Base-by-base conservation (phyloP, 345 rosid genomes). In the Orychophragmus violaceus region DNA sequence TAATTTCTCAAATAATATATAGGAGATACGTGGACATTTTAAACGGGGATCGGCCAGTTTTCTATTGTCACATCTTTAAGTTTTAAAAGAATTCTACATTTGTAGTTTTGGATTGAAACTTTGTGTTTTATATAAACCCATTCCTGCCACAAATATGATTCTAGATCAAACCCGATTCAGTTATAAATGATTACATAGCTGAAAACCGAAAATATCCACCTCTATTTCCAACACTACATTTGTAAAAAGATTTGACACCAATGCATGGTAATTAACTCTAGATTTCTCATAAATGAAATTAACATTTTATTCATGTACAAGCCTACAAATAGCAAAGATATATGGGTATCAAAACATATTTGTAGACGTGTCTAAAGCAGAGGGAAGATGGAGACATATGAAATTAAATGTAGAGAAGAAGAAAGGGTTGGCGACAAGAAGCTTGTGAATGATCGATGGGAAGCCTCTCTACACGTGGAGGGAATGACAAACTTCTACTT, bases 401-500 rank as follows among this genome's bases (percentile, higher is more conserved):
- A 35, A 16, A 53, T 32, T 53, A 53, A 70, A 37, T 52, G 68
- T 32, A 62, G 37, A n/a, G n/a, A n/a, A 62, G 41, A 22, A 32
- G 29, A n/a, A 62, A 53, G 21, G 6, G 4, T 35, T 23, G 30
- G 21, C 23, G 64, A 54, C 75, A 41, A 63, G 75, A 71, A 71
- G 50, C 64, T 35, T 71, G 75, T 71, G 75, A 71, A 62, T 54
- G 62, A 53, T 69, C 74, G 35, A 62, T 52, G 28, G 6, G 29
- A 54, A 55, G 58, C 37, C 64, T 33, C 56, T 23, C 6, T 60
- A 63, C 75, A 71, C 75, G 69, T 71, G 69, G 23, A 69, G 46
- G 42, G 75, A 71, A 71, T 71, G 75, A 63, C 69, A 63, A 62
- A 55, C 17, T 63, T 71, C 50, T 24, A 45, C 56, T n/a, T 68